Base-by-base conservation (phyloP, 192 early-diverging fungal species). In the Backusella tuberculispora region DNA sequence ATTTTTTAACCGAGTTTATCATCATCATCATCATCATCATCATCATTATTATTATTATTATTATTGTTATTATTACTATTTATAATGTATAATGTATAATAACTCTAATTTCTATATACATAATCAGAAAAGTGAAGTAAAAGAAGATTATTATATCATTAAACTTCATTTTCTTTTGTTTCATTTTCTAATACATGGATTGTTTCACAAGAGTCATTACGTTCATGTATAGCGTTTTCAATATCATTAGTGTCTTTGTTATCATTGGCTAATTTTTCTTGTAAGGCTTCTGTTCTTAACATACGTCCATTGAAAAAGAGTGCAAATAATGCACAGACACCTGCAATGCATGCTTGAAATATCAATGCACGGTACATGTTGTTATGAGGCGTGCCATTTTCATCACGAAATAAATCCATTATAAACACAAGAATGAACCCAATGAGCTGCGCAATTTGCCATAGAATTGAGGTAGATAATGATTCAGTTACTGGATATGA, bases 401-500 rank as follows among this genome's bases (percentile, higher is more conserved):
- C 40, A 64, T 78, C 74, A 34, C 76, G 50, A 12, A 82, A 53
- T 6, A 66, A 17, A 15, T 75, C 77, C 81, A 82, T 82, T 14
- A 82, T 64, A 41, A 76, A 29, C 6, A 78, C 64, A 69, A 82
- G 71, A 9, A 76, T 40, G 17, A 78, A 78, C 5, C 76, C 81
- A 68, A 82, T 72, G 4, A 78, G 40, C 71, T 82, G 81, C 19
- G 68, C 60, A 43, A 77, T 65, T 50, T 78, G 76, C 81, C 76
- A 82, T 26, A 82, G 42, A 29, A 78, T 40, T 0, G 81, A 82
- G 44, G 50, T 78, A 13, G 77, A 73, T 7, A 75, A 66, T 14
- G 81, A 75, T 34, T 78, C 76, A 9, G 81, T 29, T 12, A 76
- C 77, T 6, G 81, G 81, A 64, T 78, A 82, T 10, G 76, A 72